A percentile compares a stretch with the other conserved stretches of the same genome.
Evolutionary conservation across 345 rosid species (phyloP).

Genomic region (Populus deltoides): DNA sequence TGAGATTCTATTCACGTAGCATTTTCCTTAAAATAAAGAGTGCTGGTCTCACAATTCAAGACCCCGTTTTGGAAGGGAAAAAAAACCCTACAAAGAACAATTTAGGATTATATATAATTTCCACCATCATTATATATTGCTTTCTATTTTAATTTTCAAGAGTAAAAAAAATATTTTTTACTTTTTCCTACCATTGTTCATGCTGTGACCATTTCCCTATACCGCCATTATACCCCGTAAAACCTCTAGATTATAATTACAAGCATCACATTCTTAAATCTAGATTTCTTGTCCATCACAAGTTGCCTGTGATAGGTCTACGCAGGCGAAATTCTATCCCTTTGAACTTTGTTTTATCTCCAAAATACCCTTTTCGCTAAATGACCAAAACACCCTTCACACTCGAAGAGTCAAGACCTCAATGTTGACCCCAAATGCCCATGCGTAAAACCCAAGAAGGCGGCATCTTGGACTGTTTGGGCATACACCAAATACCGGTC

Average conservation of each 20-base stretch:
- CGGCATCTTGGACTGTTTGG: constrained; percentile 45
- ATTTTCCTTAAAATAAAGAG: too few species aligned
- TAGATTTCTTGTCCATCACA: constrained; percentile 11
- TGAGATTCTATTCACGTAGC: too few species aligned
- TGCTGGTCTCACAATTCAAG: too few species aligned
- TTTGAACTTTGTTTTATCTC: constrained; percentile 1
- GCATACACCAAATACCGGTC: constrained; percentile 36
- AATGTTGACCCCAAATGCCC: constrained; percentile 34
- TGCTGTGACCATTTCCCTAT: not conserved
- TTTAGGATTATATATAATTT: too few species aligned
- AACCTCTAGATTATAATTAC: not conserved
- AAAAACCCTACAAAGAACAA: too few species aligned
- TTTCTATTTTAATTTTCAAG: too few species aligned
- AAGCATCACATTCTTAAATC: constrained; percentile 1
- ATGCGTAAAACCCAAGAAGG: constrained; percentile 33
- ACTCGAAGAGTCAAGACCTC: not conserved
- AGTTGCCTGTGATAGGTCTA: constrained; percentile 25
- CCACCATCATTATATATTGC: too few species aligned
- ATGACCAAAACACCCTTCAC: constrained; percentile 11
- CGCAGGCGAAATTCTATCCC: constrained; percentile 2
- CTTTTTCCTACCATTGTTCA: too few species aligned
- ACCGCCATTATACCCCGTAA: too few species aligned
- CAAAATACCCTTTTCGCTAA: constrained; percentile 6
- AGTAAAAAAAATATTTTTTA: too few species aligned
- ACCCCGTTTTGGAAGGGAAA: not conserved